phyloP scores from a whole-genome alignment of 2,329 filamentous ascomycete species.

The Fusarium tricinctum region DNA sequence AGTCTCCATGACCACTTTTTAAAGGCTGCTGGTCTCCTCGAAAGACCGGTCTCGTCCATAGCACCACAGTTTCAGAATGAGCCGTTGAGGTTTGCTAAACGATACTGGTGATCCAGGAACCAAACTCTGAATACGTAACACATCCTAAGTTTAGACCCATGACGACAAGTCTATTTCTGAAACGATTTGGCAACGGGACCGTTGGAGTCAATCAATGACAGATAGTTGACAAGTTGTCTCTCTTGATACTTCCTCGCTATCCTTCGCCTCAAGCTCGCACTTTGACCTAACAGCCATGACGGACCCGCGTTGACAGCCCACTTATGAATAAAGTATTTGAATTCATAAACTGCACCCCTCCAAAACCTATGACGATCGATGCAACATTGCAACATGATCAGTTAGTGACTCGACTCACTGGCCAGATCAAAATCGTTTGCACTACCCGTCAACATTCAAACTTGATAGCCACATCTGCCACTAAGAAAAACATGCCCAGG shows the following conservation, averaged over 20 bases:
- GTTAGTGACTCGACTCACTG: neutral
- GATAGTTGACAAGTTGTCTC: neutral
- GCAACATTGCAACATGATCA: neutral
- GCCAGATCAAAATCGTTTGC: constrained; percentile 1
- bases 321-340: neutral
- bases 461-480: constrained; percentile 22
- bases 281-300: neutral
- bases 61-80: constrained; percentile 10
- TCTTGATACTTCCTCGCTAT: neutral
- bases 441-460: constrained; percentile 1
- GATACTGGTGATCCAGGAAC: constrained; percentile 30
- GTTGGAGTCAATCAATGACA: neutral
- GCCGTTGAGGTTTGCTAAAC: constrained; percentile 28
- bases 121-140: constrained; percentile 16
- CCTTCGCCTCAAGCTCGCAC: neutral
- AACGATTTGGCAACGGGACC: neutral
- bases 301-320: neutral
- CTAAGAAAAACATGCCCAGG: constrained; percentile 9
- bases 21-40: neutral
- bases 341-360: neutral
- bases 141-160: neutral
- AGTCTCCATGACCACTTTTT: neutral
- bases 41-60: neutral
- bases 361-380: neutral
- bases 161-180: neutral